phyloP scores from a whole-genome alignment of 1,284 basidiomycete genomes.

The Ustilago esculenta region DNA sequence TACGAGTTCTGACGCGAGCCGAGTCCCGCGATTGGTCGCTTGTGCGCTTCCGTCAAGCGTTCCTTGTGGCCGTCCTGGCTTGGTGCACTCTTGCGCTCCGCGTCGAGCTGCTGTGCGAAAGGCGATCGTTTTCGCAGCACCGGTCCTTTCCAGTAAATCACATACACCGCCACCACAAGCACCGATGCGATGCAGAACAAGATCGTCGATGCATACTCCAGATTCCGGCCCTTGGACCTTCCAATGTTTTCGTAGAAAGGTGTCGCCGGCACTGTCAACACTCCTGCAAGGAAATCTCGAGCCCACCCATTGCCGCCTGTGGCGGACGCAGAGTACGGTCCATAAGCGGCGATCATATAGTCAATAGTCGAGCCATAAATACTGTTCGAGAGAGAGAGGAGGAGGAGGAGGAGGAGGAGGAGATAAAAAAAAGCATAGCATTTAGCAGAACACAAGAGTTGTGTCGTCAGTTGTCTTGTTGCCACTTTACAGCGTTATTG shows the following conservation, averaged over 20 bases:
- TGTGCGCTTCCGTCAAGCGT: conserved; percentile 20
- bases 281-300: conserved; percentile 68
- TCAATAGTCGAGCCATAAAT: conserved; percentile 68
- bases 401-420: too few species aligned
- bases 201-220: conserved; percentile 68
- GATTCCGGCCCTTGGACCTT: conserved; percentile 56
- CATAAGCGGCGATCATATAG: conserved; percentile 69
- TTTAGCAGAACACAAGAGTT: too few species aligned
- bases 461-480: too few species aligned
- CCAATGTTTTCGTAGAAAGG: conserved; percentile 68
- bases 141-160: conserved; percentile 69
- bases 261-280: conserved; percentile 68
- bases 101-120: conserved; percentile 33
- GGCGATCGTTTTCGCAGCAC: conserved; percentile 41
- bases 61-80: conserved; percentile 18
- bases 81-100: conserved; percentile 15
- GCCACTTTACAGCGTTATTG: too few species aligned
- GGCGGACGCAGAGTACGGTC: conserved; percentile 69
- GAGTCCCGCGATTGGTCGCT: conserved; percentile 22
- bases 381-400: too few species aligned
- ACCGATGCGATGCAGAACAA: conserved; percentile 67
- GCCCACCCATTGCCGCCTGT: conserved; percentile 65
- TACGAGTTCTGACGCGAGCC: conserved; percentile 39
- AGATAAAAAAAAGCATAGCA: too few species aligned
- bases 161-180: conserved; percentile 68